Evolutionary conservation across 2,329 filamentous ascomycete species (phyloP).

Genomic region (Didymella segeticola): DNA sequence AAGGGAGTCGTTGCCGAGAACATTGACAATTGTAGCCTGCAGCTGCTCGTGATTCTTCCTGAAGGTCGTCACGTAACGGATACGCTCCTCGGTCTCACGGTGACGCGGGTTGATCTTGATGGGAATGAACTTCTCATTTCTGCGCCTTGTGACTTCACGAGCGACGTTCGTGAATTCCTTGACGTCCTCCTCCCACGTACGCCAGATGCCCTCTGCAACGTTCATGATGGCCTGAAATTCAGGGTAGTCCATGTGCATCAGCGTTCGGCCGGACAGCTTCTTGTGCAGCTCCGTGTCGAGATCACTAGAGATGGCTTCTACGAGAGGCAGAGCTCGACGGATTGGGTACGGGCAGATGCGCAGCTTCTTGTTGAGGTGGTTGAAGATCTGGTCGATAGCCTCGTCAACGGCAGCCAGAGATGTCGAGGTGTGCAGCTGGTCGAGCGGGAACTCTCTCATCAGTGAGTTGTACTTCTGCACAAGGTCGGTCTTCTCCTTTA

Average conservation of each 20-base stretch:
- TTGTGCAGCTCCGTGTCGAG: slow-evolving; percentile 86
- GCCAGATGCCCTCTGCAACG: slow-evolving; percentile 84
- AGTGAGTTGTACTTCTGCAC: slow-evolving; percentile 99
- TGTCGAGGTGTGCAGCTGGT: slow-evolving; percentile 91
- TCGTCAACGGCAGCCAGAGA: slow-evolving; percentile 88
- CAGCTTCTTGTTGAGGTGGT: slow-evolving; percentile 96
- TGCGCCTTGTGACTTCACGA: slow-evolving; percentile 88
- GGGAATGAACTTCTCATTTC: slow-evolving; percentile 97
- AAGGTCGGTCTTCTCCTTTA: slow-evolving; percentile 94
- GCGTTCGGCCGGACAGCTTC: slow-evolving; percentile 81
- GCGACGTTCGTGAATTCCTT: slow-evolving; percentile 99
- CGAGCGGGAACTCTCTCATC: slow-evolving; percentile 96
- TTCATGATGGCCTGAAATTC: slow-evolving; percentile 89
- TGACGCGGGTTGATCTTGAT: slow-evolving; percentile 95
- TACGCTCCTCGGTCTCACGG: slow-evolving; percentile 83
- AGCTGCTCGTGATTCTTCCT: slow-evolving; percentile 97
- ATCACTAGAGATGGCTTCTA: slow-evolving; percentile 94
- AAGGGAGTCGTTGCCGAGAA: slow-evolving; percentile 72
- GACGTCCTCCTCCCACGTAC: slow-evolving; percentile 91
- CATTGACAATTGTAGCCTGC: slow-evolving; percentile 93
- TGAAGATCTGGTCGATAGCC: slow-evolving; percentile 87
- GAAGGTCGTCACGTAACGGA: slow-evolving; percentile 95
- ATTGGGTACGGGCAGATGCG: slow-evolving; percentile 96
- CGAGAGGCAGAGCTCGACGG: slow-evolving; percentile 86
- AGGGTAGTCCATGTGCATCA: slow-evolving; percentile 90